Percentiles rank a stretch among this genome's conserved stretches.
Conservation (phyloP, 768 basidiomycete genomes). For the Phanerochaete sordida region DNA sequence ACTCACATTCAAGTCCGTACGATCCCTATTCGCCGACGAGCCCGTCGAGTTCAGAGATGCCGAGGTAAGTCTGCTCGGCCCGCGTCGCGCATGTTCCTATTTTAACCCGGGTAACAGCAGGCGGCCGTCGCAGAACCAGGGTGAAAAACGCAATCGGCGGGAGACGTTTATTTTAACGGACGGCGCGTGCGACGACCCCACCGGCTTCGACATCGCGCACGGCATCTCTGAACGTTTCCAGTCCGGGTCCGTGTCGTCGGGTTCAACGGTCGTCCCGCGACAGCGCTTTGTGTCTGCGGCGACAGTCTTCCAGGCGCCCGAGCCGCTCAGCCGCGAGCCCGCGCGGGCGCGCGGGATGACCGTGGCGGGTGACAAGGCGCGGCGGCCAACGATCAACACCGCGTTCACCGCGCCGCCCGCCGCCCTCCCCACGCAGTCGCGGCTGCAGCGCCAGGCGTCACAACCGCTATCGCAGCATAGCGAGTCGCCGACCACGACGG, state of each 20-base stretch:
- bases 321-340: slow-evolving; percentile 1
- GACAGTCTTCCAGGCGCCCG: background rate
- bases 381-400: background rate
- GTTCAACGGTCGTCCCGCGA: slow-evolving; percentile 12
- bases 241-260: slow-evolving; percentile 18
- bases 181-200: background rate
- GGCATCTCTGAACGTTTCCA: background rate
- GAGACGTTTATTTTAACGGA: slow-evolving; percentile 8
- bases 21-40: background rate
- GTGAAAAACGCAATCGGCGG: slow-evolving; percentile 6
- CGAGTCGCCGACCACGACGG: slow-evolving; percentile 9
- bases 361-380: slow-evolving; percentile 7
- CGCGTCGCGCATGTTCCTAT: background rate
- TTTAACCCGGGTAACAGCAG: background rate
- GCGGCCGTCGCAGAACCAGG: background rate
- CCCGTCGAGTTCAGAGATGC: background rate
- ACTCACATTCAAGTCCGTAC: slow-evolving; percentile 33
- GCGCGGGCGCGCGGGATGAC: slow-evolving; percentile 23
- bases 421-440: slow-evolving; percentile 10
- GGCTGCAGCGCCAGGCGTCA: slow-evolving; percentile 19
- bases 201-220: background rate
- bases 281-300: slow-evolving; percentile 1
- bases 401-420: background rate
- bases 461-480: slow-evolving; percentile 13
- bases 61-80: background rate